Conservation (phyloP, 225 moss, liverwort and hornwort genomes). For the Takakia lepidozioides region DNA sequence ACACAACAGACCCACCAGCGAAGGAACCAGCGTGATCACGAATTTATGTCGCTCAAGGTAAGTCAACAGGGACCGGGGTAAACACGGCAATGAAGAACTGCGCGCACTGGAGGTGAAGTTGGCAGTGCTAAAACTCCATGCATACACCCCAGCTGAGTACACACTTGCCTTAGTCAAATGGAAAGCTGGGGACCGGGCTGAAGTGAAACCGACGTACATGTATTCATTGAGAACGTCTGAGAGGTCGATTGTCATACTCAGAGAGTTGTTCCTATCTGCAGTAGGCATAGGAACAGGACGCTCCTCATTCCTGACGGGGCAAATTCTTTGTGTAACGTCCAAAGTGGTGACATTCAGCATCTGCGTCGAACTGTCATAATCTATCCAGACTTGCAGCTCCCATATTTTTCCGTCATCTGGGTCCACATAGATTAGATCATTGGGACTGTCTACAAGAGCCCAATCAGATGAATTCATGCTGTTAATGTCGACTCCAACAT, state of each 20-base stretch:
- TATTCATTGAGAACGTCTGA: background rate
- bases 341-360: background rate
- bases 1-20: background rate
- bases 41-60: background rate
- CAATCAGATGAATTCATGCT: background rate
- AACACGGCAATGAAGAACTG: background rate
- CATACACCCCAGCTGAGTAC: background rate
- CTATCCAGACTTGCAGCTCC: background rate
- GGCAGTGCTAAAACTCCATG: background rate
- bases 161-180: background rate
- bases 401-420: background rate
- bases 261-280: background rate
- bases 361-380: slow-evolving; percentile 4
- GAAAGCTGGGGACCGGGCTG: background rate
- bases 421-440: no score
- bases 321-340: background rate
- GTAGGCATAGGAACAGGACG: background rate
- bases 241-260: background rate
- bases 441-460: no score
- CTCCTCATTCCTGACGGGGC: background rate
- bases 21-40: background rate
- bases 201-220: slow-evolving; percentile 1
- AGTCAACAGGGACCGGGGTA: no score
- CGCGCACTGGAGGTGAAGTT: background rate
- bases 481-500: slow-evolving; percentile 3